Conservation (phyloP, 2,329 filamentous ascomycete genomes). For the Paramyrothecium roridum region DNA sequence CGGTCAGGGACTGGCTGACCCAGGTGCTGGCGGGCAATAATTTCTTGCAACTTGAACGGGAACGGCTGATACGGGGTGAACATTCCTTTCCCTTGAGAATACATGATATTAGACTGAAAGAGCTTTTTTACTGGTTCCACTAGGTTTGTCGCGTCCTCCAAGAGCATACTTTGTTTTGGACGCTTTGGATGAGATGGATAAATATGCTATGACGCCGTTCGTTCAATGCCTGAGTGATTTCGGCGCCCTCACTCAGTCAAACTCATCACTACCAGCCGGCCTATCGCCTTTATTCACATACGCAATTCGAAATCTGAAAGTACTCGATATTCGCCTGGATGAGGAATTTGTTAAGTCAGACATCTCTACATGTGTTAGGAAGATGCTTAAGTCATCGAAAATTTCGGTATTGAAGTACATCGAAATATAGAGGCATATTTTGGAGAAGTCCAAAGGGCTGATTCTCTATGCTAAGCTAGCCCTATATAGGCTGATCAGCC, state of each 20-base stretch:
- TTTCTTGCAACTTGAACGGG: slow-evolving; percentile 16
- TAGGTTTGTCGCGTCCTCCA: slow-evolving; percentile 7
- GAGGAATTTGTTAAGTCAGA: slow-evolving; percentile 30
- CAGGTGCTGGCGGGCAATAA: slow-evolving; percentile 26
- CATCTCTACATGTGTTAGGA: slow-evolving; percentile 30
- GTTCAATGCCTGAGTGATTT: slow-evolving; percentile 22
- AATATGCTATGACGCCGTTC: slow-evolving; percentile 24
- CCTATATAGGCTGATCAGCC: slow-evolving; percentile 27
- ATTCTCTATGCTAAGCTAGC: slow-evolving; percentile 41
- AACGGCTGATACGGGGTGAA: slow-evolving; percentile 3
- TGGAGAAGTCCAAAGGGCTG: slow-evolving; percentile 23
- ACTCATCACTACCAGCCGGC: slow-evolving; percentile 38
- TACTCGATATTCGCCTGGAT: slow-evolving; percentile 29
- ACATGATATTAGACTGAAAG: slow-evolving; percentile 8
- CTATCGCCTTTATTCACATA: slow-evolving; percentile 20
- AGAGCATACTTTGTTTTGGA: slow-evolving; percentile 34
- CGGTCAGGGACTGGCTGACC: slow-evolving; percentile 27
- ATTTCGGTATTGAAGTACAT: not conserved
- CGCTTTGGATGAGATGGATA: slow-evolving; percentile 42
- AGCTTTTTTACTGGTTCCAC: slow-evolving; percentile 22
- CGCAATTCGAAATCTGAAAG: slow-evolving; percentile 16
- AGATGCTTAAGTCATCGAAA: slow-evolving; percentile 7
- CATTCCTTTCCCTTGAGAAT: not conserved
- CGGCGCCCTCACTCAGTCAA: slow-evolving; percentile 28
- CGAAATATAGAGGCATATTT: not conserved